phyloP scores from a whole-genome alignment of 2,329 filamentous ascomycete genomes.

The Alternaria infectoria region DNA sequence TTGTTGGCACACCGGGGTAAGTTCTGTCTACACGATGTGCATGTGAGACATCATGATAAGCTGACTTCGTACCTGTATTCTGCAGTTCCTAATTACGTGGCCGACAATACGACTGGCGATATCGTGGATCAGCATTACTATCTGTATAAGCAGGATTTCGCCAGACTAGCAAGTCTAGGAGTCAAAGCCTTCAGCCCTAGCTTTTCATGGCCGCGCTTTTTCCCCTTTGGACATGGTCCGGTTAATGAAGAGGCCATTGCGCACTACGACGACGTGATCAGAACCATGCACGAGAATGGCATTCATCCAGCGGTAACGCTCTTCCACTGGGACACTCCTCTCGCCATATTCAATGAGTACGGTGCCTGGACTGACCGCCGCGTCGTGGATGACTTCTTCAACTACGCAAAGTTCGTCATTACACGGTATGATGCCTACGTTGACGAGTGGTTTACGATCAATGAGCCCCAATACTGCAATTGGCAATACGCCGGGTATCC shows the following conservation, averaged over 20 bases:
- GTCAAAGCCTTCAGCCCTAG: slow-evolving; percentile 41
- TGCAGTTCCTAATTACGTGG: slow-evolving; percentile 47
- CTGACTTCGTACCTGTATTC: neutral
- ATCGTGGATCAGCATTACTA: slow-evolving; percentile 52
- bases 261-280: slow-evolving; percentile 51
- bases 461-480: slow-evolving; percentile 56
- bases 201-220: slow-evolving; percentile 50
- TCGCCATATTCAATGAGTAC: slow-evolving; percentile 51
- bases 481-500: slow-evolving; percentile 57
- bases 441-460: slow-evolving; percentile 52
- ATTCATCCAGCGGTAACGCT: slow-evolving; percentile 48
- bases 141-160: slow-evolving; percentile 53
- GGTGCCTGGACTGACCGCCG: slow-evolving; percentile 50
- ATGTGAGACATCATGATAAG: neutral
- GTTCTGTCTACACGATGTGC: neutral
- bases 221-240: slow-evolving; percentile 47
- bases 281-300: slow-evolving; percentile 43
- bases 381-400: slow-evolving; percentile 52
- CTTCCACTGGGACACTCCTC: slow-evolving; percentile 54
- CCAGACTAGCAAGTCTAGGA: slow-evolving; percentile 44
- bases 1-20: slow-evolving; percentile 46
- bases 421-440: slow-evolving; percentile 50
- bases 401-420: slow-evolving; percentile 53
- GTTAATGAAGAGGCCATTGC: slow-evolving; percentile 45
- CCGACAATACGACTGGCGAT: slow-evolving; percentile 51